phyloP scores from a whole-genome alignment of 306 rosid species.

The Citrullus colocynthis region DNA sequence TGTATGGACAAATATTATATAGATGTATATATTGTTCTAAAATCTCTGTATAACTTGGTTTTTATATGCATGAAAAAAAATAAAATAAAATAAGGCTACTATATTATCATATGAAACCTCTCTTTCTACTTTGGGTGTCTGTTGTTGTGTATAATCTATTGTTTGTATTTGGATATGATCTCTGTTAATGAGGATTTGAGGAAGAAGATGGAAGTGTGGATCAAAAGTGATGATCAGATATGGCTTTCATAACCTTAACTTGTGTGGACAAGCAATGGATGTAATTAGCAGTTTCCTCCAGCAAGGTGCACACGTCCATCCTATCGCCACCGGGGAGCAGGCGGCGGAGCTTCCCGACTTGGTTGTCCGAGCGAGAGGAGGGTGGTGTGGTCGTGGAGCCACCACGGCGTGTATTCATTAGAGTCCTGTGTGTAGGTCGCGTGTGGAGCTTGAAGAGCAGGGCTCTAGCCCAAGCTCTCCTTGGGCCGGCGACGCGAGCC shows the following conservation, averaged over 20 bases:
- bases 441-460: conserved; percentile 18
- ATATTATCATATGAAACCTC: background rate
- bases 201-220: background rate
- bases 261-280: conserved; percentile 17
- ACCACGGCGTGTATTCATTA: background rate
- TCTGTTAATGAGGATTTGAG: background rate
- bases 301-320: conserved; percentile 21
- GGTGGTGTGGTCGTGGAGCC: background rate
- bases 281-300: conserved; percentile 35
- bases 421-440: background rate
- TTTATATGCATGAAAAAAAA: background rate
- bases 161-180: background rate
- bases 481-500: conserved; percentile 30
- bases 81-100: background rate
- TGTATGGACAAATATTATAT: background rate
- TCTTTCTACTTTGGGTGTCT: background rate
- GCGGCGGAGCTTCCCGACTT: conserved; percentile 6
- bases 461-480: conserved; percentile 30
- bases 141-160: background rate
- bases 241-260: conserved; percentile 30
- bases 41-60: background rate
- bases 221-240: conserved; percentile 10
- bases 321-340: conserved; percentile 21
- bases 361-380: background rate
- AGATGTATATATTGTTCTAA: background rate